These are phyloP conservation scores for Lodderomyces parapsilosis DNA, from an alignment of 1,139 yeast genomes.

Conservation along the genomic window DNA sequence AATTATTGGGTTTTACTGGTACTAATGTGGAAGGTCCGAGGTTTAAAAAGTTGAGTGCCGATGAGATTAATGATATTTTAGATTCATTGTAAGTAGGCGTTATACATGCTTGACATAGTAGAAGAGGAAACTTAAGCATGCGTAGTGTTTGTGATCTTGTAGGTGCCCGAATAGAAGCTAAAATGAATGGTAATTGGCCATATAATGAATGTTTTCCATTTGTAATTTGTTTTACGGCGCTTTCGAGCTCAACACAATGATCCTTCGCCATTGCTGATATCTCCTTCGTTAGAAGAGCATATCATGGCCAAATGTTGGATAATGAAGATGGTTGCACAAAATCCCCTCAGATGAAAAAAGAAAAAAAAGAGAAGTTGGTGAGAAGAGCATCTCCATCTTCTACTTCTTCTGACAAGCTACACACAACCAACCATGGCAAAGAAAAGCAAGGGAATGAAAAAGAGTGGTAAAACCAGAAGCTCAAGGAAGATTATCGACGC, in stretches of 20 bases:
- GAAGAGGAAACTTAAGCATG: too few relatives aligned
- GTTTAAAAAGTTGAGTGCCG: constrained; percentile 77
- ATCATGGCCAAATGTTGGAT: too few relatives aligned
- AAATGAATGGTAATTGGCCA: background rate
- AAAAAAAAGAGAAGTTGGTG: constrained; percentile 1
- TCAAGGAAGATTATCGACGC: constrained; percentile 43
- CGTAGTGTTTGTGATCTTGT: too few relatives aligned
- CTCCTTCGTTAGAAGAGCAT: too few relatives aligned
- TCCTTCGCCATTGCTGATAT: too few relatives aligned
- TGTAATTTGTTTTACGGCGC: too few relatives aligned
- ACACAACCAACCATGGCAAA: constrained; percentile 5
- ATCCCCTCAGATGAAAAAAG: background rate
- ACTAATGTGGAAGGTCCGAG: constrained; percentile 84
- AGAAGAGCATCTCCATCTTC: constrained; percentile 1
- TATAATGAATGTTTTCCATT: too few relatives aligned
- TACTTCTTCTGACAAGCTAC: background rate
- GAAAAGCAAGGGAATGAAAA: constrained; percentile 5
- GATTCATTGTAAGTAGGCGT: constrained; percentile 64
- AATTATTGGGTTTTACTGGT: constrained; percentile 81
- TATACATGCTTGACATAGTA: background rate
- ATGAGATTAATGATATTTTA: constrained; percentile 92
- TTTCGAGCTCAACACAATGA: too few relatives aligned
- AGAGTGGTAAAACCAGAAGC: constrained; percentile 23
- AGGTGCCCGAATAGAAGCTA: too few relatives aligned
- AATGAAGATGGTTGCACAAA: background rate